phyloP scores from a whole-genome alignment of 345 rosid genomes.

The Camelina hispida region DNA sequence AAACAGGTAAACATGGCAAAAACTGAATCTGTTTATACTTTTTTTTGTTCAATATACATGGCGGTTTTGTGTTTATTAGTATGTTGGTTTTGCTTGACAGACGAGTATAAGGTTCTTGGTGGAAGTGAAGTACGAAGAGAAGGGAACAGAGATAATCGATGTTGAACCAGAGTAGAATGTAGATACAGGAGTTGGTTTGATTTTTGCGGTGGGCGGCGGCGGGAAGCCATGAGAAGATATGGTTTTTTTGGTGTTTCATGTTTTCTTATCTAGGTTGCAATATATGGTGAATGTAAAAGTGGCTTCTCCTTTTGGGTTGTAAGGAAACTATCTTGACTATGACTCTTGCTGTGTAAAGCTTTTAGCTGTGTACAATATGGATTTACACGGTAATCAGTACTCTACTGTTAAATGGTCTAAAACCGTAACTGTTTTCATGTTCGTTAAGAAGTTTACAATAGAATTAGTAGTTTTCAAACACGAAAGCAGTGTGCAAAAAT shows the following conservation, averaged over 20 bases:
- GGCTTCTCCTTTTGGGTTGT: constrained; percentile 13
- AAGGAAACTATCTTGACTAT: background rate
- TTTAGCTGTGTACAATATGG: constrained; percentile 20
- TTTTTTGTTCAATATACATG: background rate
- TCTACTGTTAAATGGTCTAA: no score
- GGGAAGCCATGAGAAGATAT: constrained; percentile 5
- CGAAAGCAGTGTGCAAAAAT: no score
- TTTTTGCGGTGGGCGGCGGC: background rate
- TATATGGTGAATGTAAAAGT: background rate
- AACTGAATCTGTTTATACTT: background rate
- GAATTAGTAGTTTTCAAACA: background rate
- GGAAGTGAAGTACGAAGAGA: constrained; percentile 73
- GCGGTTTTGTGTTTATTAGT: background rate
- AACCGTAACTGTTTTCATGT: no score
- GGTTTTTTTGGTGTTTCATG: constrained; percentile 25
- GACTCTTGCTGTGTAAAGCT: constrained; percentile 24
- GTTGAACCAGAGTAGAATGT: constrained; percentile 35
- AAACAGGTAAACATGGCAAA: constrained; percentile 54
- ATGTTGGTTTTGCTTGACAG: constrained; percentile 37
- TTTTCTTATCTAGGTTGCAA: constrained; percentile 1
- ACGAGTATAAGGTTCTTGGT: constrained; percentile 72
- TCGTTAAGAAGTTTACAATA: no score
- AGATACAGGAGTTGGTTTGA: background rate
- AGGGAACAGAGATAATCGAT: constrained; percentile 41
- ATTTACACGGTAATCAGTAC: constrained; percentile 5